Base-by-base conservation (phyloP, 352 stramenopile species). In the Globisporangium heterothallicum region DNA sequence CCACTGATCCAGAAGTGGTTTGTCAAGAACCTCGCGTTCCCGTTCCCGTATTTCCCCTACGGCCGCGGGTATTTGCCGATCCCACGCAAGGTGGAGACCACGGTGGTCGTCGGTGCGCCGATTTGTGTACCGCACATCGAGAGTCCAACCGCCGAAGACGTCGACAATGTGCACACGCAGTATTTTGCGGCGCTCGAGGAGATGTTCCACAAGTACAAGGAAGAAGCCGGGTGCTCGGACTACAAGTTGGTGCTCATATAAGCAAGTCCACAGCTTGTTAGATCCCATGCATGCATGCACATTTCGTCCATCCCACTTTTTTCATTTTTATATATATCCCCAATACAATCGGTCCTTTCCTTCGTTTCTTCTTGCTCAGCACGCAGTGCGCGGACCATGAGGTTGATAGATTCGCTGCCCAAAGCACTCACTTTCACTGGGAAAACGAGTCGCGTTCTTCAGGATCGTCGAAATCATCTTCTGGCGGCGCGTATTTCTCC, bases 11-110 rank as follows among this genome's bases (percentile, higher is more conserved):
- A 94, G 64, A 65, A 66, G 19, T 94, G 83, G 83, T 90, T 84
- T 36, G 66, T 92, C 48, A 86, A 84, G 54, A 73, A 74, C 34
- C 64, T 94, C 21, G 80, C 77, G 16, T 84, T 94, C 40, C 83
- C 83, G 42, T 84, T 90, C 55, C 83, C 83, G 30, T 86, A 85
- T 60, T 84, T 85, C 41, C 83, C 83, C 8, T 88, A 92, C 48
- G 83, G 83, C 22, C 75, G 78, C 16, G 57, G 61, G 6, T 56
- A 82, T 7, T 49, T 94, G 26, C 83, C 83, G 36, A 81, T 94
- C 30, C 83, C 83, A 7, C 71, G 81, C 38, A 82, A 76, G 26
- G 61, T 74, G n/a, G 43, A 80, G 19, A 71, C 84, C 34, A 73
- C 71, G 9, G 63, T 94, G 42, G 83, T 78, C 9, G 75, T 94